These are phyloP conservation scores for Scalesia atractyloides DNA, from an alignment of 129 eudicot genomes.

Conservation along the genomic window DNA sequence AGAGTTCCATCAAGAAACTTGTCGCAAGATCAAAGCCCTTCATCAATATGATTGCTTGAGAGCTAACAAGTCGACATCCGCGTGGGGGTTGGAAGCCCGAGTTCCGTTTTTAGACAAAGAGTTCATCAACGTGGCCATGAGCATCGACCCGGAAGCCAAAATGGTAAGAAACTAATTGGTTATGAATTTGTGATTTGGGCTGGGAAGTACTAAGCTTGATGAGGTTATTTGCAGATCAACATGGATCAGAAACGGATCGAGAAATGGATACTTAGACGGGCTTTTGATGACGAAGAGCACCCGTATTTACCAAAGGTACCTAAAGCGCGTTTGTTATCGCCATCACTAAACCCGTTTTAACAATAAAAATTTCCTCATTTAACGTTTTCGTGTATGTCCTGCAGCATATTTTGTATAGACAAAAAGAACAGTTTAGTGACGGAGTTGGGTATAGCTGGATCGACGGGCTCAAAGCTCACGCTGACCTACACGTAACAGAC, in stretches of 20 bases:
- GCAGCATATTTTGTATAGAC: slow-evolving; percentile 96
- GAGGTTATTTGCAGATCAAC: slow-evolving; percentile 49
- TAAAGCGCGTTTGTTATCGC: neutral
- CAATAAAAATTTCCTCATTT: neutral
- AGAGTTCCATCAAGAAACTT: slow-evolving; percentile 76
- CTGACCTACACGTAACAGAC: slow-evolving; percentile 66
- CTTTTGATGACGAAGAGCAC: slow-evolving; percentile 70
- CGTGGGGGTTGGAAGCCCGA: slow-evolving; percentile 97
- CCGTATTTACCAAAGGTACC: slow-evolving; percentile 93
- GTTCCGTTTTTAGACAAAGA: slow-evolving; percentile 93
- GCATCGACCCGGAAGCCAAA: slow-evolving; percentile 87
- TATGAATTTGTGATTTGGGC: neutral
- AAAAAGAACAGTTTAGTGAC: slow-evolving; percentile 96
- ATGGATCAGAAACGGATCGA: slow-evolving; percentile 60
- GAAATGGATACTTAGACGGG: slow-evolving; percentile 78
- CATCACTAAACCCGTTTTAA: neutral
- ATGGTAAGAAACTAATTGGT: slow-evolving; percentile 47
- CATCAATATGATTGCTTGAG: slow-evolving; percentile 89
- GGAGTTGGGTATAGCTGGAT: slow-evolving; percentile 99
- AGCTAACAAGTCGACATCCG: slow-evolving; percentile 93
- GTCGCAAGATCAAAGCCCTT: slow-evolving; percentile 82
- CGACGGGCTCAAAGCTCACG: slow-evolving; percentile 97
- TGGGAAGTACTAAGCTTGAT: neutral
- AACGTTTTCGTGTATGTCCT: slow-evolving; percentile 6
- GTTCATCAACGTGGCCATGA: slow-evolving; percentile 82